These are phyloP conservation scores for Ophiorrhiza pumila DNA, from an alignment of 257 asterid species.

Conservation along the genomic window DNA sequence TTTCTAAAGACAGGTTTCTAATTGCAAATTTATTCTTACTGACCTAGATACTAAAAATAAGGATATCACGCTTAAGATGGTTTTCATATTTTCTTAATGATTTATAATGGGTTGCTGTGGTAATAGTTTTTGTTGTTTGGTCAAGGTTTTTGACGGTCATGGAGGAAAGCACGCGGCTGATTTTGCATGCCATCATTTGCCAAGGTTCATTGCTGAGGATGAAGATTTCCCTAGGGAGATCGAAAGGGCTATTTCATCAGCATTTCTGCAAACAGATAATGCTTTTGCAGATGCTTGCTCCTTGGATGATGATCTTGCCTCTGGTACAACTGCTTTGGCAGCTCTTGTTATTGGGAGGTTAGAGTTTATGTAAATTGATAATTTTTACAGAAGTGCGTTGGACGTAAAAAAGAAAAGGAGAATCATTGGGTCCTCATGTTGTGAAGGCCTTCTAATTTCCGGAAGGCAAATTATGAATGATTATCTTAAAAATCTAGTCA, in stretches of 20 bases:
- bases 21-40: neutral
- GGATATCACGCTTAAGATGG: neutral
- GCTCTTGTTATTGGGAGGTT: slow-evolving; percentile 87
- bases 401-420: neutral
- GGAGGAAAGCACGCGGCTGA: slow-evolving; percentile 99
- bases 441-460: neutral
- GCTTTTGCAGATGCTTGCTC: slow-evolving; percentile 93
- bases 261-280: slow-evolving; percentile 77
- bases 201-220: slow-evolving; percentile 69
- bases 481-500: neutral
- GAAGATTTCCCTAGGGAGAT: slow-evolving; percentile 67
- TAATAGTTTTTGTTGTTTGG: neutral
- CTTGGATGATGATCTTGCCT: slow-evolving; percentile 76
- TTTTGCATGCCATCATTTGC: slow-evolving; percentile 78
- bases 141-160: slow-evolving; percentile 95
- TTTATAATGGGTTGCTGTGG: neutral
- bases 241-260: slow-evolving; percentile 70
- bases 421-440: neutral
- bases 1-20: neutral
- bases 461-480: neutral
- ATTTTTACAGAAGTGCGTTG: neutral
- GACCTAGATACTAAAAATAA: neutral
- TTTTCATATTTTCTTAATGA: neutral
- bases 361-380: slow-evolving; percentile 9
- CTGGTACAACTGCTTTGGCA: slow-evolving; percentile 97